Conservation (phyloP, 192 early-diverging fungal genomes). For the Podochytrium sp. region DNA sequence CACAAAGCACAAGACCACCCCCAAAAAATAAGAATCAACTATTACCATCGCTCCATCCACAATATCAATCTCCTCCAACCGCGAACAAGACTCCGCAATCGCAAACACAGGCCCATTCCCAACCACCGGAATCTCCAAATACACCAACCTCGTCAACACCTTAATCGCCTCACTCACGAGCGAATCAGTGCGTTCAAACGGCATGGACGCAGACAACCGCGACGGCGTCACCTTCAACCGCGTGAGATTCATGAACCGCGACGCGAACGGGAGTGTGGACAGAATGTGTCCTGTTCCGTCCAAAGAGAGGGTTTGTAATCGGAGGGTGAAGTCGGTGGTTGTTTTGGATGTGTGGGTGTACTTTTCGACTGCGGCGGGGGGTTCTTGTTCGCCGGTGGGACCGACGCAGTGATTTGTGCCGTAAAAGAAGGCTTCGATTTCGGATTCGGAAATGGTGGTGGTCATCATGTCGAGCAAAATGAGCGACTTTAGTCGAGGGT, state of each 20-base stretch:
- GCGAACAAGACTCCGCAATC: slow-evolving; percentile 17
- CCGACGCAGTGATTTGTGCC: neutral
- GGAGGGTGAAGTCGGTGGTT: neutral
- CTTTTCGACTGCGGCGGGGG: neutral
- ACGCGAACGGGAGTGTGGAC: slow-evolving; percentile 1
- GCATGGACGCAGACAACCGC: slow-evolving; percentile 24
- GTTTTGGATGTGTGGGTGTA: neutral
- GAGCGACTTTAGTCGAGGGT: neutral
- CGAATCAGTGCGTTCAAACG: slow-evolving; percentile 6
- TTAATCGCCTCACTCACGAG: neutral
- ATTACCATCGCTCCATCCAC: slow-evolving; percentile 20
- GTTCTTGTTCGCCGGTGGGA: neutral
- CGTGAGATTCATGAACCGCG: slow-evolving; percentile 25
- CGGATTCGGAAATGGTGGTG: neutral
- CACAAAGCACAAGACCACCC: neutral
- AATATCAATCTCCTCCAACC: slow-evolving; percentile 26
- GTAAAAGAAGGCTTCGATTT: neutral
- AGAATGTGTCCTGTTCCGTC: slow-evolving; percentile 25
- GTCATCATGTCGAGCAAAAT: slow-evolving; percentile 25
- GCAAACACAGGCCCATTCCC: slow-evolving; percentile 12
- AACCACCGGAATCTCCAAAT: slow-evolving; percentile 23
- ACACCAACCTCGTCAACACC: neutral
- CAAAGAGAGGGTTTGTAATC: slow-evolving; percentile 11
- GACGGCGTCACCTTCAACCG: slow-evolving; percentile 14
- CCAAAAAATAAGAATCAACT: neutral